Evolutionary conservation across 495 filamentous ascomycete genomes (phyloP).

Genomic region (Rusavskia elegans): DNA sequence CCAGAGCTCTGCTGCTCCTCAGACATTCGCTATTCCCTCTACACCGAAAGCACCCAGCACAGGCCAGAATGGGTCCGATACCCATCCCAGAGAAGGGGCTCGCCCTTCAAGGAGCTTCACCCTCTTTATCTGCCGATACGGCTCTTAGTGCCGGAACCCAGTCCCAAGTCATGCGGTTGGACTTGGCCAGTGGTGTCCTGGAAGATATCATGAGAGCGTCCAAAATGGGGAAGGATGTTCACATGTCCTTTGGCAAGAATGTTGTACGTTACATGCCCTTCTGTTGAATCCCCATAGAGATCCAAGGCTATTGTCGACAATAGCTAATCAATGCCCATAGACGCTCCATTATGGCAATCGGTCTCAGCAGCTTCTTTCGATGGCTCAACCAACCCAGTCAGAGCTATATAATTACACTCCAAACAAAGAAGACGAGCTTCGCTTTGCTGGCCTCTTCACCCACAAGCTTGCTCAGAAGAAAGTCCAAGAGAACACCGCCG

Average conservation of each 20-base stretch:
- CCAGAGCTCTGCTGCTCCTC: neutral
- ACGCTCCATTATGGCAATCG: constrained; percentile 37
- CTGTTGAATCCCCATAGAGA: neutral
- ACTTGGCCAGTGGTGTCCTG: constrained; percentile 46
- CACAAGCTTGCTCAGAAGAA: constrained; percentile 41
- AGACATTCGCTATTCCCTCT: neutral
- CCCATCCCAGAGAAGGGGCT: constrained; percentile 31
- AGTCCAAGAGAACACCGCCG: constrained; percentile 35
- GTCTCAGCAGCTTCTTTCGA: constrained; percentile 32
- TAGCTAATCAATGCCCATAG: constrained; percentile 26
- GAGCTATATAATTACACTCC: constrained; percentile 32
- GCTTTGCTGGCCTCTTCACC: constrained; percentile 37
- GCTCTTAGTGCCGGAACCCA: constrained; percentile 10
- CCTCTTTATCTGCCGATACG: constrained; percentile 13
- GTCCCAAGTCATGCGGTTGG: constrained; percentile 46
- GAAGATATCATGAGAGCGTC: constrained; percentile 56
- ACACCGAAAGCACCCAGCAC: neutral
- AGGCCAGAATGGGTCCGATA: constrained; percentile 24
- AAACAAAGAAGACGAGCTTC: constrained; percentile 27
- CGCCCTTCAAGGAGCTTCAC: constrained; percentile 25
- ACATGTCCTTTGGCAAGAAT: constrained; percentile 38
- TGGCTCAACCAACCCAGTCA: constrained; percentile 29
- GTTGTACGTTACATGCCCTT: constrained; percentile 30
- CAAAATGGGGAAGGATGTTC: constrained; percentile 41
- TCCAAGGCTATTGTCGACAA: constrained; percentile 13